These are phyloP conservation scores for Bryum argenteum DNA, from an alignment of 225 moss, liverwort and hornwort genomes.

Conservation along the genomic window DNA sequence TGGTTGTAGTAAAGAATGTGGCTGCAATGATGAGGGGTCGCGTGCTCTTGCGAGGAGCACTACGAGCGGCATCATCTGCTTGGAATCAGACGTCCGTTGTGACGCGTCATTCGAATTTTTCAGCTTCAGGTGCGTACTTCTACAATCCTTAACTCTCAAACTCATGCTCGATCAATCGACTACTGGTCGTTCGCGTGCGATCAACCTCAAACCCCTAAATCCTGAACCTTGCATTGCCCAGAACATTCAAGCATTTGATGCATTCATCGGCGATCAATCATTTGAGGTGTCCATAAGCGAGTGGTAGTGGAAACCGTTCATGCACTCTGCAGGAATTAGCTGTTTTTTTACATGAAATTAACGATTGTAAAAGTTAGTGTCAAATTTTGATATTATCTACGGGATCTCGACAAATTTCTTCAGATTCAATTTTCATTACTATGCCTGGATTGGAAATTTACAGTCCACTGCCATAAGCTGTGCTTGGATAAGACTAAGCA, in stretches of 20 bases:
- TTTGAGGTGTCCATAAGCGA: neutral
- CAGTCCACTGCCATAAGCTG: too few relatives aligned
- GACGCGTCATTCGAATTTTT: constrained; percentile 25
- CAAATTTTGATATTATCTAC: too few relatives aligned
- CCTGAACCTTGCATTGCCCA: neutral
- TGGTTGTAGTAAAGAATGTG: constrained; percentile 24
- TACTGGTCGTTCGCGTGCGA: neutral
- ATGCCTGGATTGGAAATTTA: neutral
- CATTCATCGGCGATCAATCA: neutral
- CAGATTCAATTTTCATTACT: neutral
- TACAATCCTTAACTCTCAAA: neutral
- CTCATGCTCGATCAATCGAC: neutral
- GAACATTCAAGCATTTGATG: too few relatives aligned
- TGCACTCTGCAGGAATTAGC: too few relatives aligned
- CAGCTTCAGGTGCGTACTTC: constrained; percentile 30
- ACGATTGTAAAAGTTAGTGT: too few relatives aligned
- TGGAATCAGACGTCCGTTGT: constrained; percentile 37
- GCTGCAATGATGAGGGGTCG: constrained; percentile 31
- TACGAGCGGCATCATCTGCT: constrained; percentile 34
- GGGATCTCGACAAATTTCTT: too few relatives aligned
- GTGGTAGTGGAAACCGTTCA: neutral
- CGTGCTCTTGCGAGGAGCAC: constrained; percentile 38
- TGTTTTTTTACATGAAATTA: too few relatives aligned
- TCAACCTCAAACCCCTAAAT: constrained; percentile 2
- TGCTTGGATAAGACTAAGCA: too few relatives aligned